Base-by-base conservation (phyloP, 129 eudicot genomes). In the Lactuca saligna region DNA sequence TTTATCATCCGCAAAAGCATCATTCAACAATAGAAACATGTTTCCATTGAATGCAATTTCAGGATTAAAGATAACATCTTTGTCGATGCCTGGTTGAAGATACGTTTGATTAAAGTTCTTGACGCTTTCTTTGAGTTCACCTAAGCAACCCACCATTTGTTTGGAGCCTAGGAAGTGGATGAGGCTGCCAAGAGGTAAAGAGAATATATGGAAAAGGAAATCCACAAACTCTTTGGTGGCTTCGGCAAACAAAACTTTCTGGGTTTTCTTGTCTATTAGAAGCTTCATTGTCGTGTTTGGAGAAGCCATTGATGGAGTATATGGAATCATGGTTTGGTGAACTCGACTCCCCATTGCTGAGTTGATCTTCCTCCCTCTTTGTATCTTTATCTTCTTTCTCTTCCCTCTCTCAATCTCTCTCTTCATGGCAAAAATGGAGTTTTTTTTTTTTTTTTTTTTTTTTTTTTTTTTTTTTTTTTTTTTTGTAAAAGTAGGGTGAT, bases 221-320 rank as follows among this genome's bases (percentile, higher is more conserved):
- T 64, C 65, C 29, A 33, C 61, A 31, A 67, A 51, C 16, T 67
- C 72, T 37, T 50, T 32, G 13, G 57, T 41, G 1, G 54, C 74
- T 69, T 56, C 50, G 8, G 65, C 74, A 39, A 57, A 15, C 3
- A 57, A n/a, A 8, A 38, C 64, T 57, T 35, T 57, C 39, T 58
- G 9, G 3, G 4, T 33, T 12, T 68, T 57, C 33, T 16, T 68
- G 51, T 54, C 34, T 4, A 68, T 50, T 10, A 68, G 73, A 38
- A 68, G 73, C 73, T 68, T 54, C 8, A 68, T 34, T 34, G 38
- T 51, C 63, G 53, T 38, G n/a, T 54, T 68, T 53, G 63, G 60
- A 9, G 48, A 53, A 39, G 33, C 51, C 63, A 55, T 68, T 32
- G 73, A 38, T 38, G 67, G 58, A 25, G 29, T 25, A 25, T 25